Base-by-base conservation (phyloP, 805 yeast species). In the Yamadazyma takamatsuzukensis region DNA sequence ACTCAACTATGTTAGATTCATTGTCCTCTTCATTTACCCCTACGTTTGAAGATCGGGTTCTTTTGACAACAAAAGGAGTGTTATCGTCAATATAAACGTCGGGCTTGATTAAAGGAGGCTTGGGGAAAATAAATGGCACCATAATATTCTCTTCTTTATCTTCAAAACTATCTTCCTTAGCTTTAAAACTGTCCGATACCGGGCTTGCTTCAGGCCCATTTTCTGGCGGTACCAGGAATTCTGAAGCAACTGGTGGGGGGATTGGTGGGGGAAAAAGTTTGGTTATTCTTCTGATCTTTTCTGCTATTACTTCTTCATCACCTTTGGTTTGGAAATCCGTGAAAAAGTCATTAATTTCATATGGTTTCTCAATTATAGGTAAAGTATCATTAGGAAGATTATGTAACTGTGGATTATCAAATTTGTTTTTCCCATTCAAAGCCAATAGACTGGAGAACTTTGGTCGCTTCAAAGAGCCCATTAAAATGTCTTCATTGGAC, bases 91-190 rank as follows among this genome's bases (percentile, higher is more conserved):
- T 36, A 11, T 36, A 25, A 6, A 61, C 51, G 35, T 51, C 53
- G 1, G 58, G 58, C 25, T 50, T 41, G 9, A 64, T 43, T 4
- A 52, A 38, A 4, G 71, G 71, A 4, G 70, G 65, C 8, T 69
- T 63, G 2, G 72, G 72, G 39, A 46, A 66, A 5, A 66, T 60
- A 37, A 66, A 64, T 9, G 72, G 72, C 6, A 66, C 57, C 69
- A 64, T 62, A 2, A 64, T 49, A 0, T 71, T 70, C 12, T 47
- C 44, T 24, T 14, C 33, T 4, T 14, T 27, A n/a, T n/a, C 34
- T 7, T 29, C 29, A 15, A 21, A 31, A 10, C 33, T 34, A 14
- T 33, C 18, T 12, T 21, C 25, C 6, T 21, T 18, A 9, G 26
- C 22, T 15, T 11, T 7, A 11, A 7, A 4, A 5, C 17, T 9